Percentiles rank a stretch among this genome's conserved stretches.
These are phyloP conservation scores for Phytopythium chamaehyphon DNA, from an alignment of 352 stramenopile species.

Conservation along the genomic window DNA sequence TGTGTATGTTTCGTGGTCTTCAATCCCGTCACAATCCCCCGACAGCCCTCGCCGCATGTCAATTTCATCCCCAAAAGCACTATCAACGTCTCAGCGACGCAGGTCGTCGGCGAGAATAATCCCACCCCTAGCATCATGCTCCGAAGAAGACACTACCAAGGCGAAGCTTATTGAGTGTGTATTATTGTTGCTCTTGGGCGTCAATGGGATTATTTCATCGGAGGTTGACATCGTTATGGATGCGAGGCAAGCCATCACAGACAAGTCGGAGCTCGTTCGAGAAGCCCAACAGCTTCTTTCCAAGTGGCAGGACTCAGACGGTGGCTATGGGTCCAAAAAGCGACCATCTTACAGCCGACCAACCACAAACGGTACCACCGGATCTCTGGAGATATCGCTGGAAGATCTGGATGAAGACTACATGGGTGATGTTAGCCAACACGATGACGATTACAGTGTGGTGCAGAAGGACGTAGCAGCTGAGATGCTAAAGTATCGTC, in stretches of 20 bases:
- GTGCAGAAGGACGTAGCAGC: not conserved
- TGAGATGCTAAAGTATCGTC: not conserved
- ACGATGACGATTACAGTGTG: not conserved
- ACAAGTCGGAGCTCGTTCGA: conserved; percentile 21
- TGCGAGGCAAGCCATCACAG: conserved; percentile 17
- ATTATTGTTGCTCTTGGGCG: conserved; percentile 26
- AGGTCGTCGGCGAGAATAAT: conserved; percentile 4
- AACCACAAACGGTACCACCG: not conserved
- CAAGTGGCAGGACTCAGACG: conserved; percentile 21
- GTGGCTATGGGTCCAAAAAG: not conserved
- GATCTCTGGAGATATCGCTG: not conserved
- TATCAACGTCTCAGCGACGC: conserved; percentile 4
- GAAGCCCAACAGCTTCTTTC: conserved; percentile 31
- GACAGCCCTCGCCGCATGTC: not conserved
- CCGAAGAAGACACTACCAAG: conserved; percentile 4
- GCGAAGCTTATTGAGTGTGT: conserved; percentile 27
- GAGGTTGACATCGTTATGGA: conserved; percentile 20
- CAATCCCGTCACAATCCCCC: not conserved
- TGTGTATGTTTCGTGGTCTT: conserved; percentile 17
- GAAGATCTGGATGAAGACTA: not conserved
- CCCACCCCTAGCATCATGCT: not conserved
- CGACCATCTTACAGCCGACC: not conserved
- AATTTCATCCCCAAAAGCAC: not conserved
- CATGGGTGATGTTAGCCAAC: not conserved
- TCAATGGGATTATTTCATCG: conserved; percentile 28